phyloP scores from a whole-genome alignment of 345 rosid species.

The Lepidium africanum region DNA sequence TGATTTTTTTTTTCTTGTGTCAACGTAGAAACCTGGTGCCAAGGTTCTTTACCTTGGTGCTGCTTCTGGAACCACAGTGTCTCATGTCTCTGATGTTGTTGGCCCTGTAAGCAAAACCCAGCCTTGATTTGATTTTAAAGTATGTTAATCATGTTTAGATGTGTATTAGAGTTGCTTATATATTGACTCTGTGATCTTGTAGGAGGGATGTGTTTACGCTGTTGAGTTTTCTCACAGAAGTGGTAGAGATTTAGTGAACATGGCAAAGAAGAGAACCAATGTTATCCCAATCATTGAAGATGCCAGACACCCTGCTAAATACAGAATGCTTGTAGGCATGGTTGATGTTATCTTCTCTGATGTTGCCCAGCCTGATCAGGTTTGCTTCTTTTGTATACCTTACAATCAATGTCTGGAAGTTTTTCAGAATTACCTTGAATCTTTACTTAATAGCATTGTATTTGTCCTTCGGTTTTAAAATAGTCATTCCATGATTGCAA shows the following conservation, averaged over 20 bases:
- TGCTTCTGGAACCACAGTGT: slow-evolving; percentile 99
- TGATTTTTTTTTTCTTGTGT: not conserved
- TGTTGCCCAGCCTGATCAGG: slow-evolving; percentile 99
- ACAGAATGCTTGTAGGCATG: slow-evolving; percentile 99
- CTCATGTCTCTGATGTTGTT: slow-evolving; percentile 94
- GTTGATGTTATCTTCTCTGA: slow-evolving; percentile 98
- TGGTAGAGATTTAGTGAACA: slow-evolving; percentile 96
- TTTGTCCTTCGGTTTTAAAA: not conserved
- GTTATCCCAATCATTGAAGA: slow-evolving; percentile 94
- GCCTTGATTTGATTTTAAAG: not conserved
- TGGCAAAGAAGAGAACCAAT: slow-evolving; percentile 96
- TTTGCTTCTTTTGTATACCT: slow-evolving; percentile 22
- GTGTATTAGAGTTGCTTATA: not conserved
- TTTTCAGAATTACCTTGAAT: not conserved
- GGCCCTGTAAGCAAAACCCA: slow-evolving; percentile 62
- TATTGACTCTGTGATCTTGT: not conserved
- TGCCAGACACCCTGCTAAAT: slow-evolving; percentile 97
- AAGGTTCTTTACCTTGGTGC: slow-evolving; percentile 96
- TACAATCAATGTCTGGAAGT: not conserved
- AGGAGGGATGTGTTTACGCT: slow-evolving; percentile 90
- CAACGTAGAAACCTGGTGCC: slow-evolving; percentile 82
- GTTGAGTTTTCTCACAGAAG: slow-evolving; percentile 97
- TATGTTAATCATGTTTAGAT: not conserved
- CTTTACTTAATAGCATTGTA: not conserved
- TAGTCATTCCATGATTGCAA: slow-evolving; percentile 18